Evolutionary conservation across 768 basidiomycete species (phyloP), one percentile per base, ranked within the genome.

Genomic region (Fomitopsis pulvina): DNA sequence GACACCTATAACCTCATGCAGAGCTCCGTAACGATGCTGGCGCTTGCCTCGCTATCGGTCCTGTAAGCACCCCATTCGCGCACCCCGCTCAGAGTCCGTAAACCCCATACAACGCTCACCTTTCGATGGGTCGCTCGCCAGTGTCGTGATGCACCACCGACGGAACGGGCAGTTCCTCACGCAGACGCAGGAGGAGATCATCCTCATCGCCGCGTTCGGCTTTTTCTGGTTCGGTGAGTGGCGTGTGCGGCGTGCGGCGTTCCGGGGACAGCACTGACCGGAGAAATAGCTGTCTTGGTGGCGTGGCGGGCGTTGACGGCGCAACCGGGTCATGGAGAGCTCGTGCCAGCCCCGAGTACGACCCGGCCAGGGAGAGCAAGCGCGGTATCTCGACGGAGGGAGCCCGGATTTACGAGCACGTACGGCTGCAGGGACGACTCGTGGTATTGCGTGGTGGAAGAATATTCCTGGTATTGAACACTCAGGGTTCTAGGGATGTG

Each of bases 221-320:
- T 67, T 89, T 51, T 78, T 86, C 61, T 90, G 85, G 85, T 70
- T 89, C 44, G 85, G 88, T 88, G 63, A 63, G 79, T 68, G 28
- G 21, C 48, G 40, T 27, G 2, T 11, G 32, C 34, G 20, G 45
- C 32, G n/a, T 26, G 11, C 39, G 9, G 39, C 20, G 52, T 63
- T 25, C 63, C 74, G 39, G 6, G 14, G 28, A 41, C 34, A 28
- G n/a, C 37, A 29, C 14, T 39, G 37, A 49, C 51, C 10, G 39
- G 11, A 8, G 11, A 16, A n/a, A 16, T 45, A 77, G 75, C 75
- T 21, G 50, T 74, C 38, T 59, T 77, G 48, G 61, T 77, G 41
- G 72, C 71, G 7, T 67, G 66, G 65, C 68, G 68, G 9, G 72
- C 74, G 2, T 65, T 60, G 48, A 43, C 52, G 60, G 22, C 56